Base-by-base conservation (phyloP, 1,139 yeast genomes). In the Nematodospora anomalae region DNA sequence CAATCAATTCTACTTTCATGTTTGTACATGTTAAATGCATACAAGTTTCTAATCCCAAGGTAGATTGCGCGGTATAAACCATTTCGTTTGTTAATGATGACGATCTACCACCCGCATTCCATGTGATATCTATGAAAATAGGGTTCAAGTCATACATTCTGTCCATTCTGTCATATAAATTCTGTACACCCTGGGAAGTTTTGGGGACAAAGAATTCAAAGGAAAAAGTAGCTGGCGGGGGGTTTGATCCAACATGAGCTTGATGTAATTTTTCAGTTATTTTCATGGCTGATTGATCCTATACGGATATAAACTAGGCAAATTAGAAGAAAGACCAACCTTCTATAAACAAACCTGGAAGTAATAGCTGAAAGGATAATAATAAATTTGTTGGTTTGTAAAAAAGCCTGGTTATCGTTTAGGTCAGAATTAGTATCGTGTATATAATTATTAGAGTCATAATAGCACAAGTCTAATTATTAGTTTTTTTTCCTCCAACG, bases 171-270 rank as follows among this genome's bases (percentile, higher is more conserved):
- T 92, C 98, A 63, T 90, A 92, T 41, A 92, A 72, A 57, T 92
- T 92, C 60, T 90, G 96, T 22, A 90, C 94, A 58, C 98, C 98
- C 61, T 92, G 97, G 16, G 94, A 74, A 1, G 98, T 92, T 68
- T 92, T 92, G 30, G 98, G 98, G n/a, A 92, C 96, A 59, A 92
- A 92, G 67, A 87, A 92, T 69, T 92, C 98, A 55, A 90, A 92
- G 33, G 97, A 90, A 60, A 87, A 92, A 4, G 97, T 87, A 4
- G 95, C 74, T 3, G 71, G 71, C 4, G 79, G 72, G 9, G 74
- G 66, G 34, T 55, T 46, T 52, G 74, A 46, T 50, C 60, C 51
- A 14, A 58, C 44, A 45, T 76, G 80, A 13, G 79, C 76, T 50
- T 64, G 74, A 29, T 55, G 46, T 44, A 76, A 62, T 53, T 77